These are phyloP conservation scores for Bacidia rubella DNA, from an alignment of 495 filamentous ascomycete genomes.

Conservation along the genomic window DNA sequence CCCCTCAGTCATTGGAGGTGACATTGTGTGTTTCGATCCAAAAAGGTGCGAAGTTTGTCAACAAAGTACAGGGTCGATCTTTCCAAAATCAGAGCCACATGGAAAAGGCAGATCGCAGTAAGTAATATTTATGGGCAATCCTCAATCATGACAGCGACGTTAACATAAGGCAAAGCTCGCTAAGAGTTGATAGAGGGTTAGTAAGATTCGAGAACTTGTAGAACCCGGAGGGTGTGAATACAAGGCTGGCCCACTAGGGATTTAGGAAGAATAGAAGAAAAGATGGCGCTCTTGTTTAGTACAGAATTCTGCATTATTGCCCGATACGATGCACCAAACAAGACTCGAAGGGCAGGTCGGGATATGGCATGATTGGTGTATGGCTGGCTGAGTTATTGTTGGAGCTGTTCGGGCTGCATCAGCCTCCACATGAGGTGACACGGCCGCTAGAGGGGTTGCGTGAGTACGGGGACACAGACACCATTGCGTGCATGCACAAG, in stretches of 20 bases:
- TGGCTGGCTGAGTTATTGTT: background rate
- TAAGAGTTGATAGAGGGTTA: background rate
- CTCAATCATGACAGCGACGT: background rate
- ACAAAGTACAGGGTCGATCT: background rate
- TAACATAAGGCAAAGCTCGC: background rate
- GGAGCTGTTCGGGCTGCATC: background rate
- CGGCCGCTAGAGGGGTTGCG: background rate
- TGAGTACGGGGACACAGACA: background rate
- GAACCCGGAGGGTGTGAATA: background rate
- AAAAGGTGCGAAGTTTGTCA: background rate
- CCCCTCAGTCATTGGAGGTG: slow-evolving; percentile 2
- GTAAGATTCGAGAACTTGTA: background rate
- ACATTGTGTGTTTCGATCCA: background rate
- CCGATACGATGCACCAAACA: background rate
- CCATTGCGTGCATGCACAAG: background rate
- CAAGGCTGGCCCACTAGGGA: background rate
- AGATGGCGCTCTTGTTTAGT: background rate
- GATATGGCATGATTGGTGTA: background rate
- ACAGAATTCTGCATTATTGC: background rate
- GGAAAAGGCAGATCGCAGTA: background rate
- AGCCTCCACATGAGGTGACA: background rate
- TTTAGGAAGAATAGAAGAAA: background rate
- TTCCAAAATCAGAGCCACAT: background rate
- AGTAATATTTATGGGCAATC: background rate
- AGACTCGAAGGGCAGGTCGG: background rate